Conservation (phyloP, 345 rosid species). For the Lepidium africanum region DNA sequence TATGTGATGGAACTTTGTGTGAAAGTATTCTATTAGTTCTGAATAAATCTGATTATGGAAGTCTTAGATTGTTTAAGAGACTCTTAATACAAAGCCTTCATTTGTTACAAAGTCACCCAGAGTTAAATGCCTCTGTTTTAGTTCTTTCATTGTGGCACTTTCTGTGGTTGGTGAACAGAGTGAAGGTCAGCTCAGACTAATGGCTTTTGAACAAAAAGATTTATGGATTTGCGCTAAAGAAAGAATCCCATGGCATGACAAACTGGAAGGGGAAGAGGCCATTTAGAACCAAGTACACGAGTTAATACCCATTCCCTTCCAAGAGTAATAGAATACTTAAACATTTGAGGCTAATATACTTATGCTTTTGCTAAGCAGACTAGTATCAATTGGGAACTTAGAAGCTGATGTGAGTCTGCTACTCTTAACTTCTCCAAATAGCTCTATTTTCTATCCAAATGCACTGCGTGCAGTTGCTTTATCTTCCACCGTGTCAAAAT, state of each 20-base stretch:
- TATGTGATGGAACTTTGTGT: neutral
- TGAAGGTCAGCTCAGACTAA: conserved; percentile 49
- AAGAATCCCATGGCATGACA: conserved; percentile 84
- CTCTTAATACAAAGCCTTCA: too few relatives aligned
- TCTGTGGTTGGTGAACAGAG: conserved; percentile 33
- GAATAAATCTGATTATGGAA: too few relatives aligned
- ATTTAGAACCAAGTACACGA: conserved; percentile 82
- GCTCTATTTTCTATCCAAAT: conserved; percentile 74
- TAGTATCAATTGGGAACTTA: conserved; percentile 75
- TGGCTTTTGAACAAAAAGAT: conserved; percentile 79
- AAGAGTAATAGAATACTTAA: neutral
- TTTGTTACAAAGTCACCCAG: too few relatives aligned
- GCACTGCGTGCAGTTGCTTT: conserved; percentile 88
- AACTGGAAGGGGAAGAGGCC: conserved; percentile 82
- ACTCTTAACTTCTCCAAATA: conserved; percentile 83
- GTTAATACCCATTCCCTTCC: conserved; percentile 36
- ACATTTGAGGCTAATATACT: neutral
- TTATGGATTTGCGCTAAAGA: conserved; percentile 70
- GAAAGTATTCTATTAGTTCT: too few relatives aligned
- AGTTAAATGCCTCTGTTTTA: too few relatives aligned
- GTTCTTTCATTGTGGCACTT: too few relatives aligned
- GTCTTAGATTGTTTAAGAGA: too few relatives aligned
- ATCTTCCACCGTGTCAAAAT: conserved; percentile 78
- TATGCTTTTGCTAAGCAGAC: conserved; percentile 37
- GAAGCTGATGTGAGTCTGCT: conserved; percentile 88